Evolutionary conservation across 441 rosid genomes (phyloP).

Genomic region (Sinapis alba): DNA sequence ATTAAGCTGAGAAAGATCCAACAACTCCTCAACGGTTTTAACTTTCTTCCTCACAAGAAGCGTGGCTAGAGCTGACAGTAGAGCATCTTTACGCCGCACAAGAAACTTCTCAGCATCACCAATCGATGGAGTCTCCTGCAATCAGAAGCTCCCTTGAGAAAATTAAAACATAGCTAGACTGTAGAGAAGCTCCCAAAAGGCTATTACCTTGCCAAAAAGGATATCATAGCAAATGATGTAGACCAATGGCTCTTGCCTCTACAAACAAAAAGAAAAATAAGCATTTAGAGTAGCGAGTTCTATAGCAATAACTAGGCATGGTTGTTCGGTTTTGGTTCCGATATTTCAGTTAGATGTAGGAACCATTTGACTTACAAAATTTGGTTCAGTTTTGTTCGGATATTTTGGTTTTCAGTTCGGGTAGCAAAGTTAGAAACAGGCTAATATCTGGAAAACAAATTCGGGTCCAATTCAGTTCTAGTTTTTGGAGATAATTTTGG

Average conservation of each 20-base stretch:
- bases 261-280: conserved; percentile 30
- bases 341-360: too few species aligned
- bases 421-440: too few species aligned
- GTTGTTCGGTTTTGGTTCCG: too few species aligned
- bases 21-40: conserved; percentile 56
- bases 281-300: too few species aligned
- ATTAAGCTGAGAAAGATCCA: conserved; percentile 50
- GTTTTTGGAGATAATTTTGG: too few species aligned
- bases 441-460: too few species aligned
- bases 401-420: too few species aligned
- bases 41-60: conserved; percentile 69
- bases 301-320: too few species aligned
- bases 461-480: too few species aligned
- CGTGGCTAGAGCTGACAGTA: conserved; percentile 61
- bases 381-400: too few species aligned
- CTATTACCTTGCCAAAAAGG: conserved; percentile 73
- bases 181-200: background rate
- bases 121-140: conserved; percentile 55
- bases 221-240: conserved; percentile 71
- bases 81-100: conserved; percentile 49
- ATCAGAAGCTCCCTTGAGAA: conserved; percentile 23
- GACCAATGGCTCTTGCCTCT: conserved; percentile 77
- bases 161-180: conserved; percentile 3
- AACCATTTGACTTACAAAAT: too few species aligned
- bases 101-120: conserved; percentile 87